Base-by-base conservation (phyloP, 1,284 basidiomycete species). In the Fomitopsis pinicola region DNA sequence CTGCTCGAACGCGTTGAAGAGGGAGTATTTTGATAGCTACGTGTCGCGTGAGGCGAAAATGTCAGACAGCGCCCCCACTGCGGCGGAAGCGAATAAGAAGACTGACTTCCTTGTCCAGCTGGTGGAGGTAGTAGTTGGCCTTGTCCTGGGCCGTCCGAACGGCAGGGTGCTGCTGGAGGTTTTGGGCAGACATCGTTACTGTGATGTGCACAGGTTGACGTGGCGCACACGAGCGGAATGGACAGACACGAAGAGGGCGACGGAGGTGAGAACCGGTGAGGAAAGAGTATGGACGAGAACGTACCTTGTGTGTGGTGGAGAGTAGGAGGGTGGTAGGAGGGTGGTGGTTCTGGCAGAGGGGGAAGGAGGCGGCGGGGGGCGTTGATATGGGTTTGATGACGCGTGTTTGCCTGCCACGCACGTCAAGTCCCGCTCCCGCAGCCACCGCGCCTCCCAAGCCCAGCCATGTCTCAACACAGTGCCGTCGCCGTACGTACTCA, bases 51-150 rank as follows among this genome's bases (percentile, higher is more conserved):
- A 60, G 57, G 62, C 33, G 50, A 61, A 58, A 40, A n/a, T 40
- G 54, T 40, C 52, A 59, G 46, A 33, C 38, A n/a, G 19, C 17
- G 63, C 58, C 53, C 55, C 36, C 40, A 38, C 44, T 36, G 10
- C 9, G 26, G 26, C 8, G 35, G 53, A 33, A 22, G 33, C 42
- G 35, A 36, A 3, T 5, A 54, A 44, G 28, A 10, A n/a, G 19
- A 59, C 83, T 63, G 60, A 95, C 95, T 89, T 97, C 95, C 77
- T 95, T 95, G 82, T 98, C 95, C 75, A 97, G 91, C 82, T 94
- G 87, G 76, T 71, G 79, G 70, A 92, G 76, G 74, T 95, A 92
- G 77, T 87, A 84, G 69, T 82, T 80, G 62, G 86, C 89, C 79
- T 89, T 89, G 76, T 84, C 85, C 76, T 88, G 84, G 33, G 85